Percentiles rank a stretch among this genome's conserved stretches.
These are phyloP conservation scores for Cercospora berteroae DNA, from an alignment of 2,329 filamentous ascomycete genomes.

Conservation along the genomic window DNA sequence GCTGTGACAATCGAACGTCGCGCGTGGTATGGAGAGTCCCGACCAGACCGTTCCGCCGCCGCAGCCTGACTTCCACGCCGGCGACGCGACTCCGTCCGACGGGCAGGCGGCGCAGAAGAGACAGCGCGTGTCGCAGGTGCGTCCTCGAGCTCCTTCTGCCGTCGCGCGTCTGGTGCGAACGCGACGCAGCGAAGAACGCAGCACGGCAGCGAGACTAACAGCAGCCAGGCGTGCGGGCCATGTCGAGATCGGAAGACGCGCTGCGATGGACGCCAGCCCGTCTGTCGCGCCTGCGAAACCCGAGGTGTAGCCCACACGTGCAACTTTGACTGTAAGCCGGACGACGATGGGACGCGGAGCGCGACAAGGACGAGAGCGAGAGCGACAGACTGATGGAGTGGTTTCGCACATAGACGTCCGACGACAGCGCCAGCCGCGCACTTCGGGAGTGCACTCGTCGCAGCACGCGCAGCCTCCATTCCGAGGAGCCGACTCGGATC, in stretches of 20 bases:
- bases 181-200: neutral
- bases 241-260: slow-evolving; percentile 31
- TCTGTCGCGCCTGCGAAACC: slow-evolving; percentile 25
- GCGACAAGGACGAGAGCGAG: neutral
- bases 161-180: neutral
- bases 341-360: neutral
- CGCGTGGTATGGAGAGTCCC: neutral
- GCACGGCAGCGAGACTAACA: neutral
- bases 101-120: slow-evolving; percentile 18
- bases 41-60: neutral
- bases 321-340: slow-evolving; percentile 20
- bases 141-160: neutral
- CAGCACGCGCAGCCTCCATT: slow-evolving; percentile 9
- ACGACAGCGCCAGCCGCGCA: slow-evolving; percentile 16
- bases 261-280: slow-evolving; percentile 28
- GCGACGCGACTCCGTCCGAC: slow-evolving; percentile 4
- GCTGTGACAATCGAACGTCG: neutral
- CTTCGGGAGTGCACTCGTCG: slow-evolving; percentile 6
- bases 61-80: slow-evolving; percentile 5
- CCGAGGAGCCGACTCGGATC: slow-evolving; percentile 18
- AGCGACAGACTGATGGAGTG: neutral
- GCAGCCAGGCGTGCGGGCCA: slow-evolving; percentile 21
- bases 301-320: slow-evolving; percentile 23
- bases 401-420: slow-evolving; percentile 16
- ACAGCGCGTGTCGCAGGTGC: slow-evolving; percentile 25